Evolutionary conservation across 495 filamentous ascomycete genomes (phyloP).

Genomic region (Penicillium paradoxum): DNA sequence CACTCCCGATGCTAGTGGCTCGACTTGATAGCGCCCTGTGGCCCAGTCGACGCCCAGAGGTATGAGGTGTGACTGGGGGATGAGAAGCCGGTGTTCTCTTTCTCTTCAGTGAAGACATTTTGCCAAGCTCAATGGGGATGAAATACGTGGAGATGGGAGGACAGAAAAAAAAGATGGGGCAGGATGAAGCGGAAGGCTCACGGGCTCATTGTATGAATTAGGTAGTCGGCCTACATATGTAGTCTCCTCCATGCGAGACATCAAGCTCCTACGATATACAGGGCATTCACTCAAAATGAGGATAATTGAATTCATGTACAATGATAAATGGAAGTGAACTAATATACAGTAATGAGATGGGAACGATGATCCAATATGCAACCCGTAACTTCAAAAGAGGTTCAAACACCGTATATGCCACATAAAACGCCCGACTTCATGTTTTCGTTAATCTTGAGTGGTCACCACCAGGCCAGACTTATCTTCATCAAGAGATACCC

Average conservation of each 20-base stretch:
- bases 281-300: conserved; percentile 1
- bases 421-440: conserved; percentile 6
- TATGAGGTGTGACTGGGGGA: conserved; percentile 11
- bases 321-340: background rate
- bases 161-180: background rate
- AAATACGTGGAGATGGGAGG: background rate
- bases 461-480: conserved; percentile 34
- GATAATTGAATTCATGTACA: conserved; percentile 12
- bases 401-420: conserved; percentile 4
- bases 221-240: too few relatives aligned
- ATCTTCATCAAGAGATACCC: conserved; percentile 55
- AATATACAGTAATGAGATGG: conserved; percentile 17
- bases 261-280: background rate
- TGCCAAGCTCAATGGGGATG: background rate
- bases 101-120: conserved; percentile 24
- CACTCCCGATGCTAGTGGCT: background rate
- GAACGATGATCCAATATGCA: conserved; percentile 16
- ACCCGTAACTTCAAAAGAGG: conserved; percentile 4
- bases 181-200: background rate
- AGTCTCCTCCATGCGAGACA: too few relatives aligned
- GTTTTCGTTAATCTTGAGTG: conserved; percentile 11
- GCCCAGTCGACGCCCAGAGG: conserved; percentile 7
- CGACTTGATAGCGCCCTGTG: conserved; percentile 2
- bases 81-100: conserved; percentile 16
- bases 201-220: too few relatives aligned